Percentiles rank a stretch among this genome's conserved stretches.
Evolutionary conservation across 345 rosid genomes (phyloP).

Genomic region (Lepidium didymum): DNA sequence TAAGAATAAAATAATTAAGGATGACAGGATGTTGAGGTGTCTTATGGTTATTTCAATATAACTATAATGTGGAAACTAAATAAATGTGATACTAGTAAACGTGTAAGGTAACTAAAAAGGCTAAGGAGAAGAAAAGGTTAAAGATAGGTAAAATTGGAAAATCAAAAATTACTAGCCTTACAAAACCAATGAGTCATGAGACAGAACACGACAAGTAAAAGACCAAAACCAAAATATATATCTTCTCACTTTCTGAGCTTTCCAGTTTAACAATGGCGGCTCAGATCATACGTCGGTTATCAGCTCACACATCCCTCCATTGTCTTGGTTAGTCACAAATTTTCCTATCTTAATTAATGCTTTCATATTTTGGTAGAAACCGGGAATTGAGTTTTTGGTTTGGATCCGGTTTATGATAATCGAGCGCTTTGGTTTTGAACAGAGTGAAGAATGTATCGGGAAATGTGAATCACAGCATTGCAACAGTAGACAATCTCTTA

Average conservation of each 20-base stretch:
- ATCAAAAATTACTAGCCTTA: neutral
- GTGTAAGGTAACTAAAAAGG: too few species aligned
- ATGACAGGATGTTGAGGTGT: neutral
- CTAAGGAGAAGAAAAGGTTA: neutral
- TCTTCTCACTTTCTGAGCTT: slow-evolving; percentile 27
- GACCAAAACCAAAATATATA: slow-evolving; percentile 22
- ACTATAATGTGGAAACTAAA: neutral
- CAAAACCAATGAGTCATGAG: slow-evolving; percentile 30
- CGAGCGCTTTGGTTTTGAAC: neutral
- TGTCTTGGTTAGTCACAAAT: slow-evolving; percentile 37
- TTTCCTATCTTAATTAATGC: neutral
- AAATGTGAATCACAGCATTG: slow-evolving; percentile 86
- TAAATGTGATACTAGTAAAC: neutral
- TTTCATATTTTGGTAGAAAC: neutral
- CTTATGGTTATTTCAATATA: neutral
- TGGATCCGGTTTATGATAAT: neutral
- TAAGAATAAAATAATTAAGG: neutral
- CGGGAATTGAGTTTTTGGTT: neutral
- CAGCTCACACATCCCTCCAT: slow-evolving; percentile 44
- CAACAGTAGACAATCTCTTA: slow-evolving; percentile 44
- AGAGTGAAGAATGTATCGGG: slow-evolving; percentile 77
- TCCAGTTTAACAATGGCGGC: slow-evolving; percentile 24
- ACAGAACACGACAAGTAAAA: slow-evolving; percentile 3
- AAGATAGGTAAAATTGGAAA: neutral
- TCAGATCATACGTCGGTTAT: slow-evolving; percentile 41